Conservation (phyloP, 352 stramenopile genomes). For the Phytophthora megakarya region DNA sequence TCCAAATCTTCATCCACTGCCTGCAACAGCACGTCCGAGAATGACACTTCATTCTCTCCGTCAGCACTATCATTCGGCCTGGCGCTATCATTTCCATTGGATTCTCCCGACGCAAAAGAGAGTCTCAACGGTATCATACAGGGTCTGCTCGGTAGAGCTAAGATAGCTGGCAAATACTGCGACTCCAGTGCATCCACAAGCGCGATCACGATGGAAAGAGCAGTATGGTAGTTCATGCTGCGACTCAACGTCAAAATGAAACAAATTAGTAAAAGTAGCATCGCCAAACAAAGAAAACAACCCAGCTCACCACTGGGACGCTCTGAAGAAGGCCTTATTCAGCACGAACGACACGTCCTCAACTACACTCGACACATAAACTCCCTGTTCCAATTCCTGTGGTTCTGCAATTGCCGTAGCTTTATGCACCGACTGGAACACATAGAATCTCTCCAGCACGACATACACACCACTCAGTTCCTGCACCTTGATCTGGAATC, state of each 20-base stretch:
- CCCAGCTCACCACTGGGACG: constrained; percentile 68
- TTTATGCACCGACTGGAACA: constrained; percentile 87
- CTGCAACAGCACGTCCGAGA: constrained; percentile 80
- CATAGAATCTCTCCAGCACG: constrained; percentile 83
- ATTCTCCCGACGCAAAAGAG: constrained; percentile 10
- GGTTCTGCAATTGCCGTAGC: constrained; percentile 80
- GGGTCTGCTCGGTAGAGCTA: constrained; percentile 62
- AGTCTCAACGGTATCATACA: constrained; percentile 60
- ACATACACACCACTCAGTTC: constrained; percentile 84
- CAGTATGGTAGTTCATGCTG: constrained; percentile 84
- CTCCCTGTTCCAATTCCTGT: constrained; percentile 65
- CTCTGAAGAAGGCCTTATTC: constrained; percentile 80
- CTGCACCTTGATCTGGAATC: constrained; percentile 67
- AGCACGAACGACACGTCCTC: constrained; percentile 87
- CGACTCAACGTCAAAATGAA: constrained; percentile 8
- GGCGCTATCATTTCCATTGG: not conserved
- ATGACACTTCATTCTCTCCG: constrained; percentile 52
- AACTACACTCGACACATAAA: constrained; percentile 83
- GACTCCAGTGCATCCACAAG: constrained; percentile 85
- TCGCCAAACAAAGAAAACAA: not conserved
- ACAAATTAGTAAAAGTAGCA: constrained; percentile 13
- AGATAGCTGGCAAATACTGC: constrained; percentile 76
- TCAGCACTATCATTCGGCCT: constrained; percentile 25
- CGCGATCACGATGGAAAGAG: constrained; percentile 80
- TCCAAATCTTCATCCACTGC: constrained; percentile 82